phyloP scores from a whole-genome alignment of 1,139 yeast species.

The Suzukiozyma palmioleophila region DNA sequence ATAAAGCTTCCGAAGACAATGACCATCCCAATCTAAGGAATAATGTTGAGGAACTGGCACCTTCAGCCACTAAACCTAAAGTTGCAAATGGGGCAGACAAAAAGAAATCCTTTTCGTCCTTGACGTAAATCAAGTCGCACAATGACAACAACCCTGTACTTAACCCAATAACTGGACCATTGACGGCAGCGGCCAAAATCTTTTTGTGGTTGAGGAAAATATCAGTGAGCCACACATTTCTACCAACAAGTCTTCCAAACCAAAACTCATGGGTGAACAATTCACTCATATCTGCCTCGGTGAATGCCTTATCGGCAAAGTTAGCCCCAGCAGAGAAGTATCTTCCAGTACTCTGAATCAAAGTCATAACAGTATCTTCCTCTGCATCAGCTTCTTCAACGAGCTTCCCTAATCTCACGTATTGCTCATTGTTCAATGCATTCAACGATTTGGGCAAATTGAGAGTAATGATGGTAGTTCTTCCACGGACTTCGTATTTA shows the following conservation, averaged over 20 bases:
- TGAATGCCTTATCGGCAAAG: conserved; percentile 34
- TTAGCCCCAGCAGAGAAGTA: conserved; percentile 88
- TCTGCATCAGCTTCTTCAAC: conserved; percentile 67
- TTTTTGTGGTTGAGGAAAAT: conserved; percentile 70
- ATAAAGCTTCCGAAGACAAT: conserved; percentile 67
- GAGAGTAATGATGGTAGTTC: conserved; percentile 62
- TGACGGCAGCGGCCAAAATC: conserved; percentile 68
- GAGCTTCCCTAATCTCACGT: conserved; percentile 55
- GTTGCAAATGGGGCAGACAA: conserved; percentile 75
- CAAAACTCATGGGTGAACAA: conserved; percentile 48
- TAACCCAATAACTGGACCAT: conserved; percentile 86
- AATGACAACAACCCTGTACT: conserved; percentile 69
- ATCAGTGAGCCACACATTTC: conserved; percentile 68
- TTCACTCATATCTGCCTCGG: conserved; percentile 18
- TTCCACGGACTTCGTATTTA: conserved; percentile 49
- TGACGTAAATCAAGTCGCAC: conserved; percentile 73
- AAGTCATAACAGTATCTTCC: conserved; percentile 59
- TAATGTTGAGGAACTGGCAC: conserved; percentile 68
- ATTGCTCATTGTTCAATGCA: conserved; percentile 67
- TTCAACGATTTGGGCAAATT: conserved; percentile 61
- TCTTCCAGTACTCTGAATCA: conserved; percentile 68
- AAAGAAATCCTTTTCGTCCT: conserved; percentile 53
- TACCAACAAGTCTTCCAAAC: conserved; percentile 58
- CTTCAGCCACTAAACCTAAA: conserved; percentile 82
- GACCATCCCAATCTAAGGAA: conserved; percentile 71